These are phyloP conservation scores for Torrubiellomyces zombiae DNA, from an alignment of 2,329 filamentous ascomycete genomes.

Conservation along the genomic window DNA sequence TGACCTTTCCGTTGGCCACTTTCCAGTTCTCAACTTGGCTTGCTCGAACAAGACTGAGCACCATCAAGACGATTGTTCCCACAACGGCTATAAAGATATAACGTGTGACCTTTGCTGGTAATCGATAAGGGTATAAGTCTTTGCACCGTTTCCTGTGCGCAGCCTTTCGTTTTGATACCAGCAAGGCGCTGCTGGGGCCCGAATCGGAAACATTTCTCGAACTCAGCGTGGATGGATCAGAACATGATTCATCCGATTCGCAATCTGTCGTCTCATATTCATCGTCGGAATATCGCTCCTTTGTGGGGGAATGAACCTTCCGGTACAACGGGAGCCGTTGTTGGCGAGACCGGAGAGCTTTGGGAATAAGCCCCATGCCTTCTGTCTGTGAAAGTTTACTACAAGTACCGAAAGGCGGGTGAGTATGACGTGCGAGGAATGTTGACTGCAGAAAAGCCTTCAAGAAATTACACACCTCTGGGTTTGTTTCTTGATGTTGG, in stretches of 20 bases:
- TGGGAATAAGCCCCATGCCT: conserved; percentile 34
- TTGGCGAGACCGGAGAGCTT: conserved; percentile 29
- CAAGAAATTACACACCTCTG: no score
- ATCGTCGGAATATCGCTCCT: conserved; percentile 36
- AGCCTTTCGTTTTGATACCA: conserved; percentile 20
- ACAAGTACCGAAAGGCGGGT: no score
- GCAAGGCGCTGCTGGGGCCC: conserved; percentile 23
- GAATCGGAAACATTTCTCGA: conserved; percentile 37
- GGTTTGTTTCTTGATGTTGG: no score
- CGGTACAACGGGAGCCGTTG: conserved; percentile 35
- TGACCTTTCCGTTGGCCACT: conserved; percentile 34
- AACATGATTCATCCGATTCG: conserved; percentile 24
- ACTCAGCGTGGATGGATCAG: conserved; percentile 29
- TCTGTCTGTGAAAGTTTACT: no score
- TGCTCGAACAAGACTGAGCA: conserved; percentile 56
- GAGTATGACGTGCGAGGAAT: conserved; percentile 3
- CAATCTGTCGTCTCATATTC: conserved; percentile 30
- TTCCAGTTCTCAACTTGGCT: conserved; percentile 53
- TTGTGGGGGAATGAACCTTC: conserved; percentile 22
- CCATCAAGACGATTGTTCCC: conserved; percentile 55
- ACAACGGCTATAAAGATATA: conserved; percentile 63
- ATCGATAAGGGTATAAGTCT: conserved; percentile 32
- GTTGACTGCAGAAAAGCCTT: no score
- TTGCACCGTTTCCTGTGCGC: conserved; percentile 8
- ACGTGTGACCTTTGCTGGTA: conserved; percentile 58